These are phyloP conservation scores for Phylloporus arenicola DNA, from an alignment of 768 basidiomycete genomes.

Conservation along the genomic window DNA sequence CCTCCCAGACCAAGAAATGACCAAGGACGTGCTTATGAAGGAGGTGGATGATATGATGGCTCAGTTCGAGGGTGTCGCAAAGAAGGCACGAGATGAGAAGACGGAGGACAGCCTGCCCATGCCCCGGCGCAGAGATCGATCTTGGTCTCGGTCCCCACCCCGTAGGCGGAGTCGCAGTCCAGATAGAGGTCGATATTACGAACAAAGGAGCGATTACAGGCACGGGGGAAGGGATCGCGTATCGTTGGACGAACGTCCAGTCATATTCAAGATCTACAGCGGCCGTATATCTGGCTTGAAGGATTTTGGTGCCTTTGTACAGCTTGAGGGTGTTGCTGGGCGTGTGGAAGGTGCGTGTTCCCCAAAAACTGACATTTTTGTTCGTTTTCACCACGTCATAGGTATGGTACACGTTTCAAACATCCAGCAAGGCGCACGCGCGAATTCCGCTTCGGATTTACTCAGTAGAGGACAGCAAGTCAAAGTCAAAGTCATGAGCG, in stretches of 20 bases:
- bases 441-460: constrained; percentile 82
- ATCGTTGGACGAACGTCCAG: constrained; percentile 69
- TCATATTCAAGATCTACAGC: constrained; percentile 91
- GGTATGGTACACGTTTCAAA: constrained; percentile 98
- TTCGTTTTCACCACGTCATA: constrained; percentile 29
- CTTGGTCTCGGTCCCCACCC: constrained; percentile 41
- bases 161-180: constrained; percentile 57
- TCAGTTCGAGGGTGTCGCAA: constrained; percentile 62
- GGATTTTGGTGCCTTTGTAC: constrained; percentile 95
- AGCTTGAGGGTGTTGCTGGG: constrained; percentile 80
- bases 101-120: constrained; percentile 49
- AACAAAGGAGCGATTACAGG: constrained; percentile 38
- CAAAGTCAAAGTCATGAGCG: constrained; percentile 95
- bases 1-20: constrained; percentile 60
- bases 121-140: constrained; percentile 52
- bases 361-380: background rate
- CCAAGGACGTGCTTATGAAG: constrained; percentile 78
- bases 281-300: constrained; percentile 82
- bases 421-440: constrained; percentile 79
- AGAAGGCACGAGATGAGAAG: constrained; percentile 39
- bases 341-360: constrained; percentile 77
- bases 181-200: constrained; percentile 47
- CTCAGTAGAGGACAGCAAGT: constrained; percentile 79
- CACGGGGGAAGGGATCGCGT: constrained; percentile 33
- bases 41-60: constrained; percentile 90